Evolutionary conservation across 495 filamentous ascomycete genomes (phyloP).

Genomic region (Penicillium waksmanii): DNA sequence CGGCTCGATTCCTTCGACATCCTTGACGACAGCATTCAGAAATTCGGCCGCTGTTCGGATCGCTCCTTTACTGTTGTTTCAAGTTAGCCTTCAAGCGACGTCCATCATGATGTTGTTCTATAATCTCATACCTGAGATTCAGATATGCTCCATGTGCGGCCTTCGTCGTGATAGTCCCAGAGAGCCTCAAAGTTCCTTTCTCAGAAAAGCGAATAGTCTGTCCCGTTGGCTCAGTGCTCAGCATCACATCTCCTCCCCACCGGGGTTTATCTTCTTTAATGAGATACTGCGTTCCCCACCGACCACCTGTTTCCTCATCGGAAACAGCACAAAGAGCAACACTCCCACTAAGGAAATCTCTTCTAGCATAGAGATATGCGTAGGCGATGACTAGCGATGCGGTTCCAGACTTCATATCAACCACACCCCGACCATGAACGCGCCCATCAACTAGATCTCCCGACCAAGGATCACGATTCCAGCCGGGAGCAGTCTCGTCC

Average conservation of each 20-base stretch:
- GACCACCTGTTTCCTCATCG: slow-evolving; percentile 14
- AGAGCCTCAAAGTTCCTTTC: slow-evolving; percentile 13
- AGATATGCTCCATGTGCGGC: slow-evolving; percentile 11
- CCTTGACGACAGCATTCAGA: slow-evolving; percentile 5
- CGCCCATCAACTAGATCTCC: slow-evolving; percentile 8
- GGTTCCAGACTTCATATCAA: slow-evolving; percentile 16
- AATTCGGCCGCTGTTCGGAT: slow-evolving; percentile 8
- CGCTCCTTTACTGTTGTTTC: slow-evolving; percentile 7
- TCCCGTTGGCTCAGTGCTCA: slow-evolving; percentile 11
- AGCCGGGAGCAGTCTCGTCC: background rate
- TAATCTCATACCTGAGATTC: slow-evolving; percentile 11
- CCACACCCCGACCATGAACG: slow-evolving; percentile 13
- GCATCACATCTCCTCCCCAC: slow-evolving; percentile 16
- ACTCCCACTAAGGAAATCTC: slow-evolving; percentile 9
- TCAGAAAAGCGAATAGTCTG: slow-evolving; percentile 14
- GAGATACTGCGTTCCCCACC: slow-evolving; percentile 9
- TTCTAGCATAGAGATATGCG: slow-evolving; percentile 3
- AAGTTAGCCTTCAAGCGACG: background rate
- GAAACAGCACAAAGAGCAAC: slow-evolving; percentile 15
- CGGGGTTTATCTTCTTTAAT: slow-evolving; percentile 3
- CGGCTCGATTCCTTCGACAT: slow-evolving; percentile 9
- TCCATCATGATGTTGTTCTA: background rate
- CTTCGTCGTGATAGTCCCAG: slow-evolving; percentile 6
- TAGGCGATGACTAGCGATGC: slow-evolving; percentile 12
- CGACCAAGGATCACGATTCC: slow-evolving; percentile 14